Conservation (phyloP, 352 stramenopile genomes). For the Globisporangium paroecandrum region DNA sequence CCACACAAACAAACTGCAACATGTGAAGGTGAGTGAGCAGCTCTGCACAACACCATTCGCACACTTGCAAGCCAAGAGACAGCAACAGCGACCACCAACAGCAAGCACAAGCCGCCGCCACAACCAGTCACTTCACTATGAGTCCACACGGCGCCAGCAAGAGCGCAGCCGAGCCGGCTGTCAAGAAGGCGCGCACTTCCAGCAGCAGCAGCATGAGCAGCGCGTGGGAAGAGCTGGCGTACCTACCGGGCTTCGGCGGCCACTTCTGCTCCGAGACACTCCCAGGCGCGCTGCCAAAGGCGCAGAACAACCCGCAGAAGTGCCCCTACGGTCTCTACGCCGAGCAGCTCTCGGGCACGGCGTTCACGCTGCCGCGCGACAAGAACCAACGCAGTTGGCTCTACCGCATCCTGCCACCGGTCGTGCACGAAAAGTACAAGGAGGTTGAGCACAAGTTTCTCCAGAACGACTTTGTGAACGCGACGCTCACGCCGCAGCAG, state of each 20-base stretch:
- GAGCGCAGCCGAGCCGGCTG: neutral
- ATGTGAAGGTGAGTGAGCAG: neutral
- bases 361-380: conserved; percentile 92
- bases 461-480: conserved; percentile 64
- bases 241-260: conserved; percentile 91
- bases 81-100: neutral
- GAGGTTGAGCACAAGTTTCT: conserved; percentile 42
- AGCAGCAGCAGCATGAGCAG: neutral
- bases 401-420: conserved; percentile 90
- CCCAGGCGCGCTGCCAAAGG: conserved; percentile 84
- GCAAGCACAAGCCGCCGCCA: neutral
- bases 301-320: conserved; percentile 94
- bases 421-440: conserved; percentile 77
- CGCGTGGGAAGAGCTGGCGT: conserved; percentile 68
- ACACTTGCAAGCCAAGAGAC: neutral
- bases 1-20: neutral
- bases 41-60: conserved; percentile 1
- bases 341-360: conserved; percentile 95
- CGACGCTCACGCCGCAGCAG: conserved; percentile 86
- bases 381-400: conserved; percentile 91
- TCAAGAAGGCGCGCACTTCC: conserved; percentile 9
- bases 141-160: neutral
- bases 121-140: neutral
- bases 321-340: conserved; percentile 91
- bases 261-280: conserved; percentile 93